A percentile compares a stretch with the other conserved stretches of the same genome.
phyloP scores from a whole-genome alignment of 2,329 filamentous ascomycete genomes.

The Madurella mycetomatis region DNA sequence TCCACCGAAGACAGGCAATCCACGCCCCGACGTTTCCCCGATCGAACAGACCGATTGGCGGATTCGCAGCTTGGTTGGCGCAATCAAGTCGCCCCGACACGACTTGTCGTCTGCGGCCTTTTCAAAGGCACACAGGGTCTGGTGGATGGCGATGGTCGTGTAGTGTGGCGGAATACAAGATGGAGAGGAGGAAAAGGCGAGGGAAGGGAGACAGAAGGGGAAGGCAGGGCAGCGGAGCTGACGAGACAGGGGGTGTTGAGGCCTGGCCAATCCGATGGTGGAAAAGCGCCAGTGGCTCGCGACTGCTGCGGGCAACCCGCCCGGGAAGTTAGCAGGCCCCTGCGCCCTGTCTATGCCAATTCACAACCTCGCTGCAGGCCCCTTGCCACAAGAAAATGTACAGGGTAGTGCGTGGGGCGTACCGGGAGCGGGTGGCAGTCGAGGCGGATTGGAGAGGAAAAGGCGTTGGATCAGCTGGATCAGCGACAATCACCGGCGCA shows the following conservation, averaged over 20 bases:
- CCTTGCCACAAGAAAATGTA: no score
- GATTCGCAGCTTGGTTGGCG: constrained; percentile 6
- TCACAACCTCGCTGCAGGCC: no score
- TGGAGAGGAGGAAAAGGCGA: constrained; percentile 21
- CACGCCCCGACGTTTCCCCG: not conserved
- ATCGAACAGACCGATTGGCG: constrained; percentile 2
- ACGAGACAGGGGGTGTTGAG: constrained; percentile 11
- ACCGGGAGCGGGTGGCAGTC: no score
- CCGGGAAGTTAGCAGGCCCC: constrained; percentile 9
- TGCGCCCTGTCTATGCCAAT: not conserved
- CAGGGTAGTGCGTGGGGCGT: no score
- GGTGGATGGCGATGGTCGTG: constrained; percentile 22
- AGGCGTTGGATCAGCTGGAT: not conserved
- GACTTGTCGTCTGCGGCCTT: constrained; percentile 25
- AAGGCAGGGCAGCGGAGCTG: constrained; percentile 18
- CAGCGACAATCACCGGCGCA: not conserved
- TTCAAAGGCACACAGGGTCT: constrained; percentile 21
- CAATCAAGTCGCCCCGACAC: constrained; percentile 22
- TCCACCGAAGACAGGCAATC: constrained; percentile 4
- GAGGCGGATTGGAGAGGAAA: not conserved
- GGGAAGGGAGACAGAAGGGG: constrained; percentile 19
- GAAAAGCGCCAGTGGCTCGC: constrained; percentile 12
- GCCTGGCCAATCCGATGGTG: constrained; percentile 9
- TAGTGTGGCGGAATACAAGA: constrained; percentile 19
- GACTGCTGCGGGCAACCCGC: constrained; percentile 4